Base-by-base conservation (phyloP, 257 asterid species). In the Perilla frutescens region DNA sequence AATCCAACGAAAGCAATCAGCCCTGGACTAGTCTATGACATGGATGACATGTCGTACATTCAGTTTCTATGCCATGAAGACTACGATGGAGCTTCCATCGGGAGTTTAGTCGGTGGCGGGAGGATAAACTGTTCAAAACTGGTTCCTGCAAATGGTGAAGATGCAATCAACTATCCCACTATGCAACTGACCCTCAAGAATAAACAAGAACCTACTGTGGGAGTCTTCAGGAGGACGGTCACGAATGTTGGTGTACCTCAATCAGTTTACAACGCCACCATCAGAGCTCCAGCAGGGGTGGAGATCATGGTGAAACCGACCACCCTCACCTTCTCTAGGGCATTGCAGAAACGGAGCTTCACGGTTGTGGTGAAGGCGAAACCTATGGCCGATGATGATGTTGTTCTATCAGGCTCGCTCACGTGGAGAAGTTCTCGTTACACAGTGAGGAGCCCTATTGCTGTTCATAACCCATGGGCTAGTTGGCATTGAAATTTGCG, bases 21-120 rank as follows among this genome's bases (percentile, higher is more conserved):
- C 81, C 98, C 98, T 3, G 97, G 98, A 39, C 81, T 93, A 54
- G 63, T 93, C 49, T 93, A 93, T 47, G 91, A 93, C 87, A 81
- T 88, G 96, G 87, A 89, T 53, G 88, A 78, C 54, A 84, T 87
- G 76, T 83, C 93, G 2, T 93, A 93, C 67, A 64, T 88, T 62
- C 94, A 85, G 54, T 91, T 93, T 83, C 87, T 93, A 2, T 93
- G 98, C 62, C 90, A 82, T 8, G 96, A 91, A 76, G 96, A 96
- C 10, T 89, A 89, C 68, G 73, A 77, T 0, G 89, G 82, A n/a
- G 62, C 98, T 20, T 51, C 82, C 47, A 79, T 93, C 1, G 83
- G 84, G 39, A 82, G 66, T 74, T 80, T 93, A 79, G 65, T 83
- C 8, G 77, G 76, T 3, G 79, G 73, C 8, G 87, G 58, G 3